Percentiles rank a stretch among this genome's conserved stretches.
Evolutionary conservation across 768 basidiomycete genomes (phyloP).

Genomic region (Neoboletus magnificus): DNA sequence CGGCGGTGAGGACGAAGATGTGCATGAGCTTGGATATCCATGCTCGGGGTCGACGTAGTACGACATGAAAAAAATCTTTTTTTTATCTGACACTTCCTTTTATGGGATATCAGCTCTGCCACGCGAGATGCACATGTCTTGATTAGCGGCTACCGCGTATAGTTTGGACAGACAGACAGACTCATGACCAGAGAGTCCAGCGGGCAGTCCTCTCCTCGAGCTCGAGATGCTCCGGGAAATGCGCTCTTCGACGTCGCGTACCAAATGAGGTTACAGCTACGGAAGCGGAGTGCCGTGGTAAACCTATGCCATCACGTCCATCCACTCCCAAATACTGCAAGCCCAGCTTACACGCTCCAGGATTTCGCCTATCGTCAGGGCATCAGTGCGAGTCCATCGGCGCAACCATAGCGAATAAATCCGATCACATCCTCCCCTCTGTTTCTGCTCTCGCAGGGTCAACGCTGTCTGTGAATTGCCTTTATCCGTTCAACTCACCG

Average conservation of each 20-base stretch:
- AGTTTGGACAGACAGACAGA: not conserved
- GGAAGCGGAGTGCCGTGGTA: constrained; percentile 28
- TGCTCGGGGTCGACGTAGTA: constrained; percentile 27
- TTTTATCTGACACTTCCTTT: constrained; percentile 12
- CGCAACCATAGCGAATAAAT: constrained; percentile 55
- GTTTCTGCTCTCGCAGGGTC: constrained; percentile 33
- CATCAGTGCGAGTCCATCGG: constrained; percentile 55
- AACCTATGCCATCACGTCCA: constrained; percentile 9
- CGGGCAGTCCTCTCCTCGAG: not conserved
- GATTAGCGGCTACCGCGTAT: constrained; percentile 7
- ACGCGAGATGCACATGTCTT: constrained; percentile 10
- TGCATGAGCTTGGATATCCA: not conserved
- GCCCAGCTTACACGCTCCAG: constrained; percentile 14
- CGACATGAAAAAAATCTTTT: constrained; percentile 2
- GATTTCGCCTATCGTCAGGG: constrained; percentile 30
- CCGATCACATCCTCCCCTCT: constrained; percentile 47
- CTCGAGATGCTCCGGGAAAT: not conserved
- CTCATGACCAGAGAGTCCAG: not conserved
- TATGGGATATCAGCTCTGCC: constrained; percentile 14
- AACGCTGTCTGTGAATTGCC: constrained; percentile 5
- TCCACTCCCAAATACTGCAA: constrained; percentile 28
- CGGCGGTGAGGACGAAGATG: constrained; percentile 5
- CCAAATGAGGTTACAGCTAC: constrained; percentile 14
- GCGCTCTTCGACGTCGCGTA: not conserved
- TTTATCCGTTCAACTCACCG: constrained; percentile 39